phyloP scores from a whole-genome alignment of 2,329 filamentous ascomycete genomes.

The Claviceps maximensis region DNA sequence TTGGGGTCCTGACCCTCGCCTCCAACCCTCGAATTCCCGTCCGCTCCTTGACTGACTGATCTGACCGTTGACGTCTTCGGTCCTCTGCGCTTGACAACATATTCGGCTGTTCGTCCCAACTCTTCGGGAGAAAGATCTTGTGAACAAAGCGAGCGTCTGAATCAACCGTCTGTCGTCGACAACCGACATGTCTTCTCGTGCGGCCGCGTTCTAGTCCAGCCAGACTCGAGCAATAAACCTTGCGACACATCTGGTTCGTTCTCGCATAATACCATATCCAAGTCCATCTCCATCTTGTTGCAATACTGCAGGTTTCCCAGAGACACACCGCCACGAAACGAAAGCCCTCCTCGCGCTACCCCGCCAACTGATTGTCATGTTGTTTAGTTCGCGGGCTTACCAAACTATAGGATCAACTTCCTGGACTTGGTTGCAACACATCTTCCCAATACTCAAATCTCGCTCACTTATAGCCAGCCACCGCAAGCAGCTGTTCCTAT shows the following conservation, averaged over 20 bases:
- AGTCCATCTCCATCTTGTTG: not conserved
- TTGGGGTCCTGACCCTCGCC: not conserved
- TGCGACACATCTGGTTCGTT: conserved; percentile 1
- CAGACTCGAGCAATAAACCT: not conserved
- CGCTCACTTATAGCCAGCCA: not conserved
- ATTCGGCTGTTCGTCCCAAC: not conserved
- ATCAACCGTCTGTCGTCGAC: not conserved
- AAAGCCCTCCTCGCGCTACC: not conserved
- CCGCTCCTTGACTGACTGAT: not conserved
- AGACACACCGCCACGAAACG: not conserved
- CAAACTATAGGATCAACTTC: not conserved
- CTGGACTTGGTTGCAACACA: not conserved
- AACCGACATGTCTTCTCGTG: conserved; percentile 6
- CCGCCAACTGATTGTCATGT: not conserved
- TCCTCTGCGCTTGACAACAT: not conserved
- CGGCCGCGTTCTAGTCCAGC: not conserved
- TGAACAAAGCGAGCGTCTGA: not conserved
- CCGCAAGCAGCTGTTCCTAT: not conserved
- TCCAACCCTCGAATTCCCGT: not conserved
- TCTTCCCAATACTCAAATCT: not conserved
- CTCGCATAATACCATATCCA: not conserved
- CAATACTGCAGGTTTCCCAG: not conserved
- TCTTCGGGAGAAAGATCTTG: not conserved
- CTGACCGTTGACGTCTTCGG: not conserved
- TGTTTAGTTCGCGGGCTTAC: not conserved